A percentile compares a stretch with the other conserved stretches of the same genome.
Evolutionary conservation across 1,139 yeast species (phyloP).

Genomic region (Suhomyces wounanorum): DNA sequence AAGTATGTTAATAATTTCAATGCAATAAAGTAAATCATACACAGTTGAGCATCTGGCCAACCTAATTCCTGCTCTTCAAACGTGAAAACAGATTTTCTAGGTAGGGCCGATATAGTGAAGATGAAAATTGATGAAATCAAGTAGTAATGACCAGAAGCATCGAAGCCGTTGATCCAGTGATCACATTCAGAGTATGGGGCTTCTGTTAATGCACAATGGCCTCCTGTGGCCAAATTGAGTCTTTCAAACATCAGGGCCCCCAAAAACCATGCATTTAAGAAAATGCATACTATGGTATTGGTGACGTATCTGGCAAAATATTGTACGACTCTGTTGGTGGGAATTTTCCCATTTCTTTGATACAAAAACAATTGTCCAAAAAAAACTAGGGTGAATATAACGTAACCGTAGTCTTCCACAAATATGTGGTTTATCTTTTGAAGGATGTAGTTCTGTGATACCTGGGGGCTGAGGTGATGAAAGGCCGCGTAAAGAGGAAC

Average conservation of each 20-base stretch:
- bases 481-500: slow-evolving; percentile 6
- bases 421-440: slow-evolving; percentile 15
- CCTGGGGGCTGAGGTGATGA: slow-evolving; percentile 1
- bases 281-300: slow-evolving; percentile 20
- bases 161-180: slow-evolving; percentile 60
- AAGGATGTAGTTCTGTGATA: slow-evolving; percentile 8
- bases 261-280: slow-evolving; percentile 45
- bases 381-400: slow-evolving; percentile 30
- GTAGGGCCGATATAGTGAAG: slow-evolving; percentile 31
- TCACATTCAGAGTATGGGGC: slow-evolving; percentile 39
- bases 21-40: background rate
- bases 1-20: slow-evolving; percentile 8
- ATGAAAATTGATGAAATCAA: slow-evolving; percentile 52
- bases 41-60: background rate
- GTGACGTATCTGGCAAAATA: slow-evolving; percentile 16
- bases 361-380: slow-evolving; percentile 14
- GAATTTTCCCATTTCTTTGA: slow-evolving; percentile 10
- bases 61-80: background rate
- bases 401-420: slow-evolving; percentile 30
- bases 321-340: slow-evolving; percentile 8
- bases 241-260: slow-evolving; percentile 50
- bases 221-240: slow-evolving; percentile 22
- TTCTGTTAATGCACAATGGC: slow-evolving; percentile 4
- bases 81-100: background rate
- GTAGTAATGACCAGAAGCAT: slow-evolving; percentile 65